Base-by-base conservation (phyloP, 495 filamentous ascomycete genomes). In the Penicillium cinerascens region DNA sequence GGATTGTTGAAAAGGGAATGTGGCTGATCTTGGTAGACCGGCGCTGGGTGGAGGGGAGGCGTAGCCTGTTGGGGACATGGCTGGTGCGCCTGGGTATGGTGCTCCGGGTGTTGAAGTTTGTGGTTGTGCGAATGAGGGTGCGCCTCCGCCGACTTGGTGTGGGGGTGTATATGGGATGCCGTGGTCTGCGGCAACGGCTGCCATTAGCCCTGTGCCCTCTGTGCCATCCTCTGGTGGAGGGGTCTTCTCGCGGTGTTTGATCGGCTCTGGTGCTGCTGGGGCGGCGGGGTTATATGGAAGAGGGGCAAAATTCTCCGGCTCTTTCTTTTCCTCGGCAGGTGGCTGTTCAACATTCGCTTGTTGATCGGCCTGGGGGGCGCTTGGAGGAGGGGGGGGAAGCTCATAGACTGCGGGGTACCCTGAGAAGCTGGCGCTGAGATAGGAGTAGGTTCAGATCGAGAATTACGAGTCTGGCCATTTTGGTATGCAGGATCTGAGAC, bases 271-370 rank as follows among this genome's bases (percentile, higher is more conserved):
- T 1, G 89, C 89, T 2, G 91, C 76, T 10, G 91, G 91, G 1
- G 91, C 90, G 0, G 91, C 90, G 1, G 91, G 91, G 67, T 96
- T 96, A 59, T 96, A 96, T 2, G 89, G 82, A 47, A 93, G 80
- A n/a, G 89, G 88, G n/a, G 78, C 75, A 45, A 81, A 84, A 42
- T 61, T 74, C 44, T 73, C 72, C 17, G 76, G 68, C 13, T 79
- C 71, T 54, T 72, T 68, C 17, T 59, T 68, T 16, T 70, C 55
- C 35, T 69, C 63, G 49, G 60, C 56, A 52, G 68, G 59, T n/a
- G 29, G 54, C 35, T 69, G 37, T 61, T 41, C 48, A 11, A 25
- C 9, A 26, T 48, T 49, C 18, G 45, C n/a, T 27, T 54, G 46
- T 16, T 52, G 61, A 4, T 68, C 65, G 22, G 67, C 61, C 33